Evolutionary conservation across 1,284 basidiomycete genomes (phyloP), one percentile per base, ranked within the genome.

Genomic region (Trichosporon asahii): DNA sequence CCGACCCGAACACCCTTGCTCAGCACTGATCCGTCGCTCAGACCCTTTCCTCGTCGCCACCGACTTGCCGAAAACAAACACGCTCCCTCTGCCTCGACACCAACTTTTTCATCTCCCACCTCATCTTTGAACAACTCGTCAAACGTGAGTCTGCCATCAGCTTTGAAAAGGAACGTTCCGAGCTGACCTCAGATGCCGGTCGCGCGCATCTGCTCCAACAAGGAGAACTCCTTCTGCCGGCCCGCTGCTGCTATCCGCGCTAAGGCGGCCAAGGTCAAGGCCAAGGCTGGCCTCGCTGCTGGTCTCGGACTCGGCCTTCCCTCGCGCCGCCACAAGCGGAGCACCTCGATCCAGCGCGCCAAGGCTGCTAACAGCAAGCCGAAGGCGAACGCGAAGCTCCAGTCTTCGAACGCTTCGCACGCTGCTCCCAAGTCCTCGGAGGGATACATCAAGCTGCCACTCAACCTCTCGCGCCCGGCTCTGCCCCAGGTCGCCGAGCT

Each of bases 201-300:
- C 70, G 33, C 60, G 29, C 70, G 70, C 55, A 63, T 67, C 40
- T 67, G 68, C 53, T 75, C 76, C 46, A 77, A 78, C 73, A 76
- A 76, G 67, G 75, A 76, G 65, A 75, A 75, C 70, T 64, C 68
- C 27, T 37, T 44, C 67, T 27, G 37, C 44, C 68, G 69, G 66
- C 64, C 66, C 70, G 27, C 71, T 64, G 23, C 40, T 68, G 71
- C 55, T 18, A 46, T 66, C 18, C 64, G 66, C 64, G 49, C 49
- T 8, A 53, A 23, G 21, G 7, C 49, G 49, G 49, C 49, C 40
- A n/a, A 18, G 15, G 15, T n/a, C n/a, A 66, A 66, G 37, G 46
- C 66, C 27, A 68, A 68, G 61, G 29, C 57, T 8, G 57, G 57
- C 15, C 15, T 61, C 27, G 49, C 49, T 18, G 49, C 49, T 18